Percentiles rank a stretch among this genome's conserved stretches.
These are phyloP conservation scores for Candida tropicalis DNA, from an alignment of 1,139 yeast genomes.

Conservation along the genomic window DNA sequence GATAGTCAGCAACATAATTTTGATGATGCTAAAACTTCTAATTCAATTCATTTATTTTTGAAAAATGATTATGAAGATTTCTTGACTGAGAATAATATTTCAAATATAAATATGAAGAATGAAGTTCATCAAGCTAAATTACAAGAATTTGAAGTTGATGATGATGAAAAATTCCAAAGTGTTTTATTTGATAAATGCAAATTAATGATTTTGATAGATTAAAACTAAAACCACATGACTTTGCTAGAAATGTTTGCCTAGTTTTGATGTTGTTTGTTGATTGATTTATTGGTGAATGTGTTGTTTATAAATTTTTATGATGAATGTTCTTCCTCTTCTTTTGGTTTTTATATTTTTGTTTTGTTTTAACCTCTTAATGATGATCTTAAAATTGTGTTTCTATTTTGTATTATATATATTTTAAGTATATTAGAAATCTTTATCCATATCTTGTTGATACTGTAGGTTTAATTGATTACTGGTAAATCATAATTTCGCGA, in stretches of 20 bases:
- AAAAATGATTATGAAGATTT: conserved; percentile 49
- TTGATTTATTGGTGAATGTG: no score
- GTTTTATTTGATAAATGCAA: conserved; percentile 49
- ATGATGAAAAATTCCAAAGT: conserved; percentile 46
- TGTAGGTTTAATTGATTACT: no score
- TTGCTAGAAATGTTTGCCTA: no score
- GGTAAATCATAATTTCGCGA: no score
- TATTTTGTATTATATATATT: conserved; percentile 4
- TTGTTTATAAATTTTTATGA: neutral
- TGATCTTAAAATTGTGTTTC: conserved; percentile 4
- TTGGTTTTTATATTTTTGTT: neutral
- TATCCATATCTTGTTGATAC: no score
- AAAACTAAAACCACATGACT: conserved; percentile 2
- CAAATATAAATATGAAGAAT: conserved; percentile 26
- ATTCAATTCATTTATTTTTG: conserved; percentile 34
- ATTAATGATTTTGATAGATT: conserved; percentile 34
- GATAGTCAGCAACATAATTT: conserved; percentile 18
- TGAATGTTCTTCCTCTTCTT: neutral
- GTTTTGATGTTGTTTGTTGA: no score
- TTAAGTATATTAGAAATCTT: neutral
- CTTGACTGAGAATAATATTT: conserved; percentile 31
- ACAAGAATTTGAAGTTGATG: conserved; percentile 39
- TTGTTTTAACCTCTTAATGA: no score
- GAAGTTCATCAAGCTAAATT: conserved; percentile 26
- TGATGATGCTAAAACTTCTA: conserved; percentile 17